phyloP scores from a whole-genome alignment of 352 stramenopile species.

The Thalassiosira allenii region DNA sequence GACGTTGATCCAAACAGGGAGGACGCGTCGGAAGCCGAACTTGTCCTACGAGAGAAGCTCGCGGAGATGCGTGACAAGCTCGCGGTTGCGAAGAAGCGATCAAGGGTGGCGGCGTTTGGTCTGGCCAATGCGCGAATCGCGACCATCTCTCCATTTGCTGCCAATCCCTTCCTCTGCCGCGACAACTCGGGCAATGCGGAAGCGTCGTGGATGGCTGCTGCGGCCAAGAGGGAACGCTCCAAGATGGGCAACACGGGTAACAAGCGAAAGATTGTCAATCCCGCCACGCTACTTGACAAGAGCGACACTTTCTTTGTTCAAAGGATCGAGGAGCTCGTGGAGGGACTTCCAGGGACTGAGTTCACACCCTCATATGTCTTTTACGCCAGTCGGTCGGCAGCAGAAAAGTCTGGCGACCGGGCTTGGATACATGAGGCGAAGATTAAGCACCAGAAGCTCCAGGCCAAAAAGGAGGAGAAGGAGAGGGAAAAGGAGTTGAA shows the following conservation, averaged over 20 bases:
- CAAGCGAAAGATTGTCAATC: conserved; percentile 82
- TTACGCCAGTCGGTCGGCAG: conserved; percentile 50
- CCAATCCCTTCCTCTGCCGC: conserved; percentile 76
- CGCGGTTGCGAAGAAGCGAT: conserved; percentile 49
- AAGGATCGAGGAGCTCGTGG: conserved; percentile 80
- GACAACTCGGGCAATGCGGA: conserved; percentile 57
- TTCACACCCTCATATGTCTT: conserved; percentile 79
- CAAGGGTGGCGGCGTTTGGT: conserved; percentile 55
- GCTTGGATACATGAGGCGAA: conserved; percentile 80
- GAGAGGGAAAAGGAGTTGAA: conserved; percentile 13
- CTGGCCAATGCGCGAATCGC: conserved; percentile 75
- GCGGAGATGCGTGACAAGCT: conserved; percentile 61
- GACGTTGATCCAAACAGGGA: conserved; percentile 33
- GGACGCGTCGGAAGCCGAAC: conserved; percentile 54
- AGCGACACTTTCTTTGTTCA: conserved; percentile 83
- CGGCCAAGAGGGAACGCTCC: conserved; percentile 78
- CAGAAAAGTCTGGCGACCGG: conserved; percentile 43
- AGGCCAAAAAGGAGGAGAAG: conserved; percentile 67
- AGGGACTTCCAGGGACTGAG: conserved; percentile 83
- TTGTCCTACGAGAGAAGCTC: conserved; percentile 64
- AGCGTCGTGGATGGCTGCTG: conserved; percentile 70
- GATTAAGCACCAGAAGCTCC: conserved; percentile 65
- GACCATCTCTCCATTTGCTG: conserved; percentile 72
- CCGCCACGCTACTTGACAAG: conserved; percentile 77
- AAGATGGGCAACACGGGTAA: conserved; percentile 86